Conservation (phyloP, 1,284 basidiomycete genomes). For the Malassezia yamatoensis region DNA sequence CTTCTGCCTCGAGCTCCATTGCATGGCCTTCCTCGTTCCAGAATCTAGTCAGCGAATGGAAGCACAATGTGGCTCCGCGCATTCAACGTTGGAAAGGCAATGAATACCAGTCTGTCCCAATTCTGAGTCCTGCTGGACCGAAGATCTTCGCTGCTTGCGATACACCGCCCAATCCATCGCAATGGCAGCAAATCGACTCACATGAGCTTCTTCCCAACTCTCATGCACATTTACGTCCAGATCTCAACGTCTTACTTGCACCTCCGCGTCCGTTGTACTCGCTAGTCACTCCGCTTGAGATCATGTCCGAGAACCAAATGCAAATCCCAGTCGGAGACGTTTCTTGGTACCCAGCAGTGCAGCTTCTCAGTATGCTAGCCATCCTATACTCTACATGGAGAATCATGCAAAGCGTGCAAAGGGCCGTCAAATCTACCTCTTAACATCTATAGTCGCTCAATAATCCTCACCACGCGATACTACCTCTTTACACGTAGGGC, state of each 20-base stretch:
- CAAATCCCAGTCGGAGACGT: slow-evolving; percentile 4
- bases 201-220: not conserved
- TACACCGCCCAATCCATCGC: not conserved
- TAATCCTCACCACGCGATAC: slow-evolving; percentile 91
- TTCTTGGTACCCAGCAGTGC: not conserved
- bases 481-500: slow-evolving; percentile 57
- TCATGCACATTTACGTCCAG: not conserved
- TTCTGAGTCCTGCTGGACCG: not conserved
- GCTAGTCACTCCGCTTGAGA: not conserved
- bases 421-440: not conserved
- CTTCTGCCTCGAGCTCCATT: too few relatives aligned
- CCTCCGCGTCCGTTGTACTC: not conserved
- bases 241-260: not conserved
- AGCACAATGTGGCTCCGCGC: not conserved
- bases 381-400: slow-evolving; percentile 1
- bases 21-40: too few relatives aligned
- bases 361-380: slow-evolving; percentile 1
- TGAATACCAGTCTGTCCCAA: not conserved
- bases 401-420: not conserved
- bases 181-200: not conserved
- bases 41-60: too few relatives aligned
- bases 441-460: slow-evolving; percentile 44
- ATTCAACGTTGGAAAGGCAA: not conserved
- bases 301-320: too few relatives aligned
- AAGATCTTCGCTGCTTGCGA: not conserved